Conservation (phyloP, 1,284 basidiomycete genomes). For the Trametes sp. region DNA sequence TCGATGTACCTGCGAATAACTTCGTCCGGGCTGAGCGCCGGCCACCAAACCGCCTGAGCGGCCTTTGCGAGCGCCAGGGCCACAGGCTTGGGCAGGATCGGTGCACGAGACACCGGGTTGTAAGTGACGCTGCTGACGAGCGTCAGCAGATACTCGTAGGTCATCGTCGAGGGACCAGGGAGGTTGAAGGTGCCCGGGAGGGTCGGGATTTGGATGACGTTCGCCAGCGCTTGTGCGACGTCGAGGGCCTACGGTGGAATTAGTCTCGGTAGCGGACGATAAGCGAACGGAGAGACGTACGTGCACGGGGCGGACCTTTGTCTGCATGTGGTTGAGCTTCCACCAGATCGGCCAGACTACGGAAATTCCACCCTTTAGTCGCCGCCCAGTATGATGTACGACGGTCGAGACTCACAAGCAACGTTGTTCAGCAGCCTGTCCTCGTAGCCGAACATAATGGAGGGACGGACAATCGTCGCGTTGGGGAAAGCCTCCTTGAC, state of each 20-base stretch:
- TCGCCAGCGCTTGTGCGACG: conserved; percentile 90
- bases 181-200: conserved; percentile 80
- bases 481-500: conserved; percentile 88
- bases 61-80: conserved; percentile 73
- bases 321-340: conserved; percentile 91
- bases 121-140: conserved; percentile 86
- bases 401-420: conserved; percentile 68
- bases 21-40: conserved; percentile 91
- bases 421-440: conserved; percentile 96
- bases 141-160: conserved; percentile 85
- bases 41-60: conserved; percentile 91
- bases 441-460: conserved; percentile 90
- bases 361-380: conserved; percentile 6
- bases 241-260: conserved; percentile 77
- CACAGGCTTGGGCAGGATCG: conserved; percentile 81
- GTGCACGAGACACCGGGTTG: conserved; percentile 70
- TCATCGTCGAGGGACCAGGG: conserved; percentile 90
- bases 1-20: conserved; percentile 89
- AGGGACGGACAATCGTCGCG: conserved; percentile 92
- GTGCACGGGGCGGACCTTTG: conserved; percentile 91
- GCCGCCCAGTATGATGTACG: conserved; percentile 39
- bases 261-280: conserved; percentile 5
- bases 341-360: conserved; percentile 93
- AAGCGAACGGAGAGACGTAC: conserved; percentile 54
- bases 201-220: conserved; percentile 73